Conservation (phyloP, 768 basidiomycete genomes). For the Pleurotus tuoliensis region DNA sequence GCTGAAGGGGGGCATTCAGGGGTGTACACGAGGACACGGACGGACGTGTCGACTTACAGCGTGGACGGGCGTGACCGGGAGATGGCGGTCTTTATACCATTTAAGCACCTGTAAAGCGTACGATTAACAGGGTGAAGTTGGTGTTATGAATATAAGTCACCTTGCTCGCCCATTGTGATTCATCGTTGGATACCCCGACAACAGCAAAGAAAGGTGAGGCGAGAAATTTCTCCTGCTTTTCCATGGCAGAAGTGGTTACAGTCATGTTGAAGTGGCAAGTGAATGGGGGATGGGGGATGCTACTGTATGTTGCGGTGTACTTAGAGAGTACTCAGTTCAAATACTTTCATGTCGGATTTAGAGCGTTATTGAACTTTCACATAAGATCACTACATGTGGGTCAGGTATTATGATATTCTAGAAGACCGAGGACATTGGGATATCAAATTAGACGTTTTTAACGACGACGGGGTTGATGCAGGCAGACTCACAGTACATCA, state of each 20-base stretch:
- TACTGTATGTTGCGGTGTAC: too few relatives aligned
- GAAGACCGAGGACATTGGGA: constrained; percentile 3
- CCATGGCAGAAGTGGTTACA: background rate
- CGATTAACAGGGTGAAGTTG: too few relatives aligned
- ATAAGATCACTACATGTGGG: constrained; percentile 1
- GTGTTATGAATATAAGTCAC: constrained; percentile 6
- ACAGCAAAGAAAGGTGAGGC: constrained; percentile 17
- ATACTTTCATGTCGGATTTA: constrained; percentile 2
- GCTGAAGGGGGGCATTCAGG: background rate
- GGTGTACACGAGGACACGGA: background rate
- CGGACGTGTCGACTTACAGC: background rate
- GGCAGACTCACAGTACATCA: background rate
- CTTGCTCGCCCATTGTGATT: constrained; percentile 13
- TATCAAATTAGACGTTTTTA: too few relatives aligned
- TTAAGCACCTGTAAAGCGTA: background rate
- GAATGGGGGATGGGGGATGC: too few relatives aligned
- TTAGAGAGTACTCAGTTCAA: background rate
- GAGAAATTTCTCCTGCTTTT: constrained; percentile 10
- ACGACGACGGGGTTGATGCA: too few relatives aligned
- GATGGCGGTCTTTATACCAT: constrained; percentile 6
- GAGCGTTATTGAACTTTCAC: constrained; percentile 2
- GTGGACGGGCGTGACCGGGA: background rate
- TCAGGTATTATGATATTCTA: background rate
- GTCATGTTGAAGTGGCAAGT: background rate
- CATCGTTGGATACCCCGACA: constrained; percentile 16